Percentiles rank a stretch among this genome's conserved stretches.
phyloP scores from a whole-genome alignment of 805 yeast species.

The Suhomyces vadensis region DNA sequence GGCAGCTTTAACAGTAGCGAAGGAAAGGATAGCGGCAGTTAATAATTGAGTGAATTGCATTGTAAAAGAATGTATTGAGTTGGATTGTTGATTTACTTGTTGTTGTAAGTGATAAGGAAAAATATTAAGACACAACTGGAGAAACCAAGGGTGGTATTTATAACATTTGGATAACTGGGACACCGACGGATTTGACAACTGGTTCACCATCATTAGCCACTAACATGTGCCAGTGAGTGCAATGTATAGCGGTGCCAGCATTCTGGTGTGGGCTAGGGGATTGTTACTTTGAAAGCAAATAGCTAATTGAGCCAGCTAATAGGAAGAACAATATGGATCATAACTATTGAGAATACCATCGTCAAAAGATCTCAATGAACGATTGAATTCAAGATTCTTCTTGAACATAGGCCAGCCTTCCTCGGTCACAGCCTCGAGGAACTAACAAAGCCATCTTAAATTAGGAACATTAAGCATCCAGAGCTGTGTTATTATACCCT shows the following conservation, averaged over 20 bases:
- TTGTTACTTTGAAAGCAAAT: too few species aligned
- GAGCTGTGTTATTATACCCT: background rate
- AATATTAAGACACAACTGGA: background rate
- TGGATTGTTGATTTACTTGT: background rate
- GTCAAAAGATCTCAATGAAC: constrained; percentile 1
- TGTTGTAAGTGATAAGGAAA: constrained; percentile 1
- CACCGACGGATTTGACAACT: too few species aligned
- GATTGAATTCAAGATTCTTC: background rate
- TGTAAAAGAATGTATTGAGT: constrained; percentile 4
- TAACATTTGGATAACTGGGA: background rate
- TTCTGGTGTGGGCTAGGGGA: too few species aligned
- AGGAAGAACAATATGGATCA: background rate
- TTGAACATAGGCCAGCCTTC: constrained; percentile 2
- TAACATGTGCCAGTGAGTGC: too few species aligned
- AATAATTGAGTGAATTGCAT: constrained; percentile 9
- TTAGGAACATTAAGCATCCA: background rate
- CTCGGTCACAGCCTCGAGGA: constrained; percentile 1
- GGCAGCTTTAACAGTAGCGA: constrained; percentile 20
- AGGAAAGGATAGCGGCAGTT: constrained; percentile 18
- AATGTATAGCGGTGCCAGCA: too few species aligned
- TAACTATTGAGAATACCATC: background rate
- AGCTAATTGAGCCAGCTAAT: background rate
- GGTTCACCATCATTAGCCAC: too few species aligned
- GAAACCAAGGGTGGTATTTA: background rate
- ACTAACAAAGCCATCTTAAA: background rate